These are phyloP conservation scores for Sclerotinia trifoliorum DNA, from an alignment of 2,329 filamentous ascomycete species.

Conservation along the genomic window DNA sequence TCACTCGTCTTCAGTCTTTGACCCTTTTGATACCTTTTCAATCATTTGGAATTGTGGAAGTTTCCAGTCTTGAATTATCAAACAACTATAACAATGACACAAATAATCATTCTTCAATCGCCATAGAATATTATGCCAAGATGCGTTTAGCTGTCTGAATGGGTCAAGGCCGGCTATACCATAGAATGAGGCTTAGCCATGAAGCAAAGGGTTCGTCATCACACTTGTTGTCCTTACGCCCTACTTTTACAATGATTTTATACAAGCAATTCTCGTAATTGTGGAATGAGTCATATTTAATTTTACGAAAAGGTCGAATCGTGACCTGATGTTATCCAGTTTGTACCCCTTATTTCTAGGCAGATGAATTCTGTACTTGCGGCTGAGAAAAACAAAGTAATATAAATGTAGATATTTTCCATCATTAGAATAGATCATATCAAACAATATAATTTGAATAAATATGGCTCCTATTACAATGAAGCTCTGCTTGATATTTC, in stretches of 20 bases:
- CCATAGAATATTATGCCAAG: neutral
- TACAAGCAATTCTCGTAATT: neutral
- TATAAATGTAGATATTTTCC: slow-evolving; percentile 1
- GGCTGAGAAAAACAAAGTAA: neutral
- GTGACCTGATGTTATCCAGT: neutral
- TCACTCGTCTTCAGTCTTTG: neutral
- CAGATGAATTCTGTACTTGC: neutral
- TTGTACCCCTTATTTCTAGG: slow-evolving; percentile 15
- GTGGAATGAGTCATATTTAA: neutral
- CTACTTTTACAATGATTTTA: neutral
- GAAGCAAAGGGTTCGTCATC: neutral
- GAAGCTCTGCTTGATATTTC: slow-evolving; percentile 10
- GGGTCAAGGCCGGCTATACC: neutral
- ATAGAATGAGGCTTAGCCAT: slow-evolving; percentile 1
- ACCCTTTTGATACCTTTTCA: neutral
- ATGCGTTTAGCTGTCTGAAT: neutral
- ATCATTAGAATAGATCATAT: neutral
- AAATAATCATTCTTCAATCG: neutral
- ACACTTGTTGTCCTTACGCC: neutral
- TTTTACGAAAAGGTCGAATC: neutral
- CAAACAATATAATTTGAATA: neutral
- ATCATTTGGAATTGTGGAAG: neutral
- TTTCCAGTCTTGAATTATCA: neutral
- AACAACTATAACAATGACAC: neutral
- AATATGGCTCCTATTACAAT: neutral